Conservation (phyloP, 1,284 basidiomycete genomes). For the Wallemia ichthyophaga region DNA sequence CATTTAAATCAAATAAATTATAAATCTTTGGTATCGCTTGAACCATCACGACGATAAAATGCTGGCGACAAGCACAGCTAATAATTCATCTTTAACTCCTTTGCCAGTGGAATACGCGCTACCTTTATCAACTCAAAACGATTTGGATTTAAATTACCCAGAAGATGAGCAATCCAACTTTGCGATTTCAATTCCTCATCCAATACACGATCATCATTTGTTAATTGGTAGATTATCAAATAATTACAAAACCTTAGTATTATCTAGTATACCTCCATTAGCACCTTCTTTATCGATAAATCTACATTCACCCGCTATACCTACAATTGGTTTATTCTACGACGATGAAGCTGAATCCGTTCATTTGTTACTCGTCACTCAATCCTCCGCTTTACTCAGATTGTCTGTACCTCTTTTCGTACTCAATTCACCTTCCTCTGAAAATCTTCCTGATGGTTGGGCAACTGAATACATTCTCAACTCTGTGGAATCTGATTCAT, state of each 20-base stretch:
- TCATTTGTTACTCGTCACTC: constrained; percentile 37
- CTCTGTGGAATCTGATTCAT: constrained; percentile 8
- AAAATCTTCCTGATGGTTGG: constrained; percentile 10
- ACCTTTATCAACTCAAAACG: neutral
- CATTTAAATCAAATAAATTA: too few species aligned
- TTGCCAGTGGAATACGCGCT: neutral
- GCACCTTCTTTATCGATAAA: neutral
- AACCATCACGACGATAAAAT: neutral
- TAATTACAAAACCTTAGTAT: neutral
- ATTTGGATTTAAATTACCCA: neutral
- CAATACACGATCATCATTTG: neutral
- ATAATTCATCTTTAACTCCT: neutral
- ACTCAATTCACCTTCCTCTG: constrained; percentile 7
- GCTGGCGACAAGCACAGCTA: neutral
- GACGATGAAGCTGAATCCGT: constrained; percentile 13
- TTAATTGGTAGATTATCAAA: neutral
- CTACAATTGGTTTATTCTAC: neutral
- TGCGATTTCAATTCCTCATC: neutral
- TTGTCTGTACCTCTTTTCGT: constrained; percentile 28
- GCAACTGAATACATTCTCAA: constrained; percentile 12
- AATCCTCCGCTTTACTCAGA: constrained; percentile 40
- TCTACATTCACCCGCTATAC: neutral
- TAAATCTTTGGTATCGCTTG: too few species aligned
- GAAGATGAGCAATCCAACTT: neutral
- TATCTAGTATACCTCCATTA: neutral